Base-by-base conservation (phyloP, 768 basidiomycete genomes). In the Calocybe indica region DNA sequence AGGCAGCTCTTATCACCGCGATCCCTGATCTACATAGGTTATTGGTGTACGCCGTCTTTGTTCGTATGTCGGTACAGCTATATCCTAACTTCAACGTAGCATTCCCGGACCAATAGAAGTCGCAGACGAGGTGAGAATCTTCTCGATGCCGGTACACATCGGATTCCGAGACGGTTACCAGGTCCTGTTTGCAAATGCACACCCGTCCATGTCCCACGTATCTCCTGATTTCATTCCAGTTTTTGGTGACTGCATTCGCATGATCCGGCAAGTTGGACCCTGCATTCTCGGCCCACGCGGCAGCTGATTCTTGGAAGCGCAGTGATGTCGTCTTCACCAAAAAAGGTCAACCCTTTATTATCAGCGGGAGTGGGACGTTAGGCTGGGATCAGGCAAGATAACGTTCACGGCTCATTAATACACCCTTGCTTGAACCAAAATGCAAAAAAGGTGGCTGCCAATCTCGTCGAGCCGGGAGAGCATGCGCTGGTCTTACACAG, bases 171-270 rank as follows among this genome's bases (percentile, higher is more conserved):
- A n/a, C 5, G 38, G 5, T 33, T 14, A 38, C 46, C 55, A 87
- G 77, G 93, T 98, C 50, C 83, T 98, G 55, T 83, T 73, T 58
- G 92, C 93, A 58, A 97, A 97, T 73, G 95, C 96, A 0, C 90
- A 89, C 57, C 92, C 92, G 0, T 80, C 85, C 46, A 76, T 92
- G 74, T 88, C 88, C 45, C 94, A 97, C 64, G 82, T 92, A 57
- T 87, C 90, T 28, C 79, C 83, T 9, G 92, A 91, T 31, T 97
- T 99, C 63, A 77, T 91, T 34, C 79, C 85, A 13, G 80, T 90
- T 46, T 91, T 98, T 53, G 89, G 91, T 32, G 88, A 95, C 58
- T 88, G 84, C 64, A 78, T 98, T 54, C 81, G 85, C 44, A 83
- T 94, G 83, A 85, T 84, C 32, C 74, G 87, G 85, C 79, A 54